Conservation (phyloP, 2,329 filamentous ascomycete species). For the Curvularia lunata region DNA sequence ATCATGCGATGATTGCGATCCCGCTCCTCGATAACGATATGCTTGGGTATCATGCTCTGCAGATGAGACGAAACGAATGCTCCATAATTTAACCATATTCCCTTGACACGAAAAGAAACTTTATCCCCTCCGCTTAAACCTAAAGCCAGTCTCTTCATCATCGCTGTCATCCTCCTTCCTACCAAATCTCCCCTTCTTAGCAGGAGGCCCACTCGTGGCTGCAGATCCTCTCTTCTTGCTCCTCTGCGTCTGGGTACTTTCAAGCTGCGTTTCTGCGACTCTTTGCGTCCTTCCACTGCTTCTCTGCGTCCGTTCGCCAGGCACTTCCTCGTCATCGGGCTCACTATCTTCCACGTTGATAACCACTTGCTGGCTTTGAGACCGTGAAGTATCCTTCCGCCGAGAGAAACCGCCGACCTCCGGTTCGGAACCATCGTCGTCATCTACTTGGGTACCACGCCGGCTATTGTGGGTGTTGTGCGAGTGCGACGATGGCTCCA, state of each 20-base stretch:
- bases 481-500: slow-evolving; percentile 27
- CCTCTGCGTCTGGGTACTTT: slow-evolving; percentile 36
- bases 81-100: not conserved
- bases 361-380: slow-evolving; percentile 21
- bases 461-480: slow-evolving; percentile 20
- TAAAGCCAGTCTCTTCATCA: slow-evolving; percentile 63
- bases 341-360: slow-evolving; percentile 44
- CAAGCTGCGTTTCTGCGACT: slow-evolving; percentile 40
- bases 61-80: not conserved
- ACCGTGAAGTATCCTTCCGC: slow-evolving; percentile 21
- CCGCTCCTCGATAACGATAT: not conserved
- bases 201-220: slow-evolving; percentile 32
- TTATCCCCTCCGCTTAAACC: slow-evolving; percentile 53
- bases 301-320: slow-evolving; percentile 26
- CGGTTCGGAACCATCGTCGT: slow-evolving; percentile 34
- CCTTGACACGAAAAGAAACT: not conserved
- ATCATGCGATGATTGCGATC: not conserved
- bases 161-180: slow-evolving; percentile 58
- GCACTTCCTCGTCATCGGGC: slow-evolving; percentile 35
- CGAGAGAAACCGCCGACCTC: slow-evolving; percentile 42
- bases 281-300: slow-evolving; percentile 36
- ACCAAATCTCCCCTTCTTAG: slow-evolving; percentile 35
- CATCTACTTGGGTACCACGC: slow-evolving; percentile 11
- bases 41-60: slow-evolving; percentile 13
- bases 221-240: slow-evolving; percentile 40